Evolutionary conservation across 169 alveolate genomes (phyloP).

Genomic region (Cyclospora cayetanensis): DNA sequence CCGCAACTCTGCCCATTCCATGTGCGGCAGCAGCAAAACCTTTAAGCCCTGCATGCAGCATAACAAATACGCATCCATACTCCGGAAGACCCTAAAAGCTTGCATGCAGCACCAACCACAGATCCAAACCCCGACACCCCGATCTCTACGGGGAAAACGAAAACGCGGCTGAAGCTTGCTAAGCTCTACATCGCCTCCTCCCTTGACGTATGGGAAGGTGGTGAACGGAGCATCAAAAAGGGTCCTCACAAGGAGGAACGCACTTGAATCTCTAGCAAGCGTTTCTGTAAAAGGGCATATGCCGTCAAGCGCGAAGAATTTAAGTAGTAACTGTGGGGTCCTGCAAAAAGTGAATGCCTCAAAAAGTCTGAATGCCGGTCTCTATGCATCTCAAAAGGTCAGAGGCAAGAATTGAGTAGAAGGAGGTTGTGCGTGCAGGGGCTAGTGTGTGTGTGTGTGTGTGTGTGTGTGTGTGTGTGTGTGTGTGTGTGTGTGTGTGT

Average conservation of each 20-base stretch:
- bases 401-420: too few relatives aligned
- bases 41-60: neutral
- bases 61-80: neutral
- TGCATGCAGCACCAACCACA: neutral
- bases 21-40: constrained; percentile 50
- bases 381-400: too few relatives aligned
- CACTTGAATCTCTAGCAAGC: constrained; percentile 40
- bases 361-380: too few relatives aligned
- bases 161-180: neutral
- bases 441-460: too few relatives aligned
- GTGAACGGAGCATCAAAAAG: too few relatives aligned
- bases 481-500: too few relatives aligned
- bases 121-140: neutral
- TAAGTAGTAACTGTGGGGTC: constrained; percentile 26
- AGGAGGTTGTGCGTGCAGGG: too few relatives aligned
- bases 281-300: neutral
- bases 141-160: neutral
- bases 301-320: constrained; percentile 24
- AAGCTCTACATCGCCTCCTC: neutral
- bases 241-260: too few relatives aligned
- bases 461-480: too few relatives aligned
- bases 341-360: too few relatives aligned
- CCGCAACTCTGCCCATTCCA: constrained; percentile 46
- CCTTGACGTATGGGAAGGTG: too few relatives aligned
- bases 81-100: neutral